Percentiles rank a stretch among this genome's conserved stretches.
phyloP scores from a whole-genome alignment of 345 rosid species.

The Gossypium raimondii region DNA sequence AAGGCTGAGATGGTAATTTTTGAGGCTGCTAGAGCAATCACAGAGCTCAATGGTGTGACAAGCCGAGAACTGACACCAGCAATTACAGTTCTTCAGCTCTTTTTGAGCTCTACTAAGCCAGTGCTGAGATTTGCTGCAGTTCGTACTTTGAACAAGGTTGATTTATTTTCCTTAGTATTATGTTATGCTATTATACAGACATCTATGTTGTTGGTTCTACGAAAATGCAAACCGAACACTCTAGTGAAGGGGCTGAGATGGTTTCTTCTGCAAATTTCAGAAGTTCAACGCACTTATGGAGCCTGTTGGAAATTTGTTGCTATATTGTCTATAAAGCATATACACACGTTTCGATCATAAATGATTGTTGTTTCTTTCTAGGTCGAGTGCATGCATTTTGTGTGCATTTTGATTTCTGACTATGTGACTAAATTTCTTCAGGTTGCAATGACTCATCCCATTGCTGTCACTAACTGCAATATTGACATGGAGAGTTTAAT shows the following conservation, averaged over 20 bases:
- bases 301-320: not conserved
- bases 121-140: constrained; percentile 97
- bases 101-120: constrained; percentile 94
- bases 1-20: constrained; percentile 97
- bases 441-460: constrained; percentile 99
- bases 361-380: not conserved
- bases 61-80: constrained; percentile 95
- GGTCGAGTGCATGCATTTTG: not conserved
- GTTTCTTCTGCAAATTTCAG: not conserved
- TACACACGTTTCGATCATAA: not conserved
- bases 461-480: constrained; percentile 97
- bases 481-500: constrained; percentile 98
- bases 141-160: constrained; percentile 93
- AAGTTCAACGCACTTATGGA: not conserved
- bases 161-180: constrained; percentile 6
- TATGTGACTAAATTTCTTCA: constrained; percentile 23
- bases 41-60: constrained; percentile 91
- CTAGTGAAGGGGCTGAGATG: not conserved
- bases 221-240: not conserved
- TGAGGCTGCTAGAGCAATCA: constrained; percentile 99
- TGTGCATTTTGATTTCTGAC: constrained; percentile 7
- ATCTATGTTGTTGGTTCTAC: not conserved
- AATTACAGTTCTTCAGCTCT: constrained; percentile 94
- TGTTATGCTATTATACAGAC: not conserved
- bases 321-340: not conserved